A percentile compares a stretch with the other conserved stretches of the same genome.
These are phyloP conservation scores for Talaromyces sp. DNA, from an alignment of 2,329 filamentous ascomycete species.

Conservation along the genomic window DNA sequence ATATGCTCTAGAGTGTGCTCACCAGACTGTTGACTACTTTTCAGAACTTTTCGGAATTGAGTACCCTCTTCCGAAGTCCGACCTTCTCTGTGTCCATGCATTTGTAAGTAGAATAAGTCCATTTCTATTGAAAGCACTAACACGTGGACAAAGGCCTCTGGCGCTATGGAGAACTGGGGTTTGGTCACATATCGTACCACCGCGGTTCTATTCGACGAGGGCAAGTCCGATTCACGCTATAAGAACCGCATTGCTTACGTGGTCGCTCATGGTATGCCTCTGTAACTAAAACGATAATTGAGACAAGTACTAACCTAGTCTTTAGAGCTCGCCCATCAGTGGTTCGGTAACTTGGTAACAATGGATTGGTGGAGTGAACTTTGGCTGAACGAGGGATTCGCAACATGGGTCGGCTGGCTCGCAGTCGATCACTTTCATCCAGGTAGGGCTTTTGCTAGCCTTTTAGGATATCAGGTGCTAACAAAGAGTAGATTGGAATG, in stretches of 20 bases:
- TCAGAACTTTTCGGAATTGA: conserved; percentile 91
- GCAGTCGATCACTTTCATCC: conserved; percentile 89
- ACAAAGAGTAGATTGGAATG: conserved; percentile 73
- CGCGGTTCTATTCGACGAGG: conserved; percentile 92
- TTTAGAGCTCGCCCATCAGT: conserved; percentile 84
- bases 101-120: conserved; percentile 61
- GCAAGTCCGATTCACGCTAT: conserved; percentile 83
- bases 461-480: background rate
- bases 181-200: conserved; percentile 95
- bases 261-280: conserved; percentile 69
- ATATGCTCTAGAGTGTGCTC: conserved; percentile 86
- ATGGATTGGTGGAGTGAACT: conserved; percentile 97
- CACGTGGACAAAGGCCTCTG: conserved; percentile 46
- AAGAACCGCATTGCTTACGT: conserved; percentile 95
- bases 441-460: conserved; percentile 40
- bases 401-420: conserved; percentile 97
- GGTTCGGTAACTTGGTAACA: conserved; percentile 92
- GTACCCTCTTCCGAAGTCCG: conserved; percentile 88
- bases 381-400: conserved; percentile 95
- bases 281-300: background rate
- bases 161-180: conserved; percentile 96
- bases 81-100: conserved; percentile 87
- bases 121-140: conserved; percentile 38
- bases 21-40: conserved; percentile 93
- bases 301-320: conserved; percentile 13